Base-by-base conservation (phyloP, 2,329 filamentous ascomycete genomes). In the Coniochaeta sp. region DNA sequence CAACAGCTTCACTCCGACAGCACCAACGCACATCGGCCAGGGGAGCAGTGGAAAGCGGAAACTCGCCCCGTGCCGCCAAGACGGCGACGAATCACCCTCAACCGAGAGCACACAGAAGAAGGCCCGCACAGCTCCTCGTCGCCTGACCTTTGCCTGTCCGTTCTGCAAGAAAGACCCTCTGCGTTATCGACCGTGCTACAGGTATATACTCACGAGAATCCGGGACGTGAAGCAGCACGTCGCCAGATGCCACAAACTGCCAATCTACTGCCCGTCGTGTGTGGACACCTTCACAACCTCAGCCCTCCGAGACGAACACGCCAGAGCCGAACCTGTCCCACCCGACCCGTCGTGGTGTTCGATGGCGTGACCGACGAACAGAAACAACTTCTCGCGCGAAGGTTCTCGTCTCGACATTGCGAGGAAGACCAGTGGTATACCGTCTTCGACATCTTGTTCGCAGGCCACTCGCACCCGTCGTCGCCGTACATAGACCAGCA, bases 181-280 rank as follows among this genome's bases (percentile, higher is more conserved):
- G 10, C n/a, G 16, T 4, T 22, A 52, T n/a, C 47, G 26, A 7
- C 16, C 7, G 6, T 52, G 51, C 27, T 26, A 31, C 18, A 12
- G 14, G 6, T 50, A 50, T 26, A n/a, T 12, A 18, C 46, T 52
- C 14, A 42, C 13, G 4, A 33, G 51, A 22, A 47, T 52, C 28
- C 33, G 38, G 10, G 51, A 52, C 32, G 51, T 52, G 3, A 50
- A 52, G 38, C 51, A 52, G 14, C 51, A 52, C 22, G 13, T 50
- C 9, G 14, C 6, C 33, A 32, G 47, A 6, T n/a, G 24, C 22
- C 51, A 50, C 14, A 16, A 26, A 9, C 18, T 24, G 18, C 51
- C 46, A 18, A 22, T 46, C 8, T 50, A 46, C 38, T 52, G 51
- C 28, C 32, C 51, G 3, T 28, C 14, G 22, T 49, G 48, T 20